Base-by-base conservation (phyloP, 2,329 filamentous ascomycete species). In the Scedosporium dehoogii region DNA sequence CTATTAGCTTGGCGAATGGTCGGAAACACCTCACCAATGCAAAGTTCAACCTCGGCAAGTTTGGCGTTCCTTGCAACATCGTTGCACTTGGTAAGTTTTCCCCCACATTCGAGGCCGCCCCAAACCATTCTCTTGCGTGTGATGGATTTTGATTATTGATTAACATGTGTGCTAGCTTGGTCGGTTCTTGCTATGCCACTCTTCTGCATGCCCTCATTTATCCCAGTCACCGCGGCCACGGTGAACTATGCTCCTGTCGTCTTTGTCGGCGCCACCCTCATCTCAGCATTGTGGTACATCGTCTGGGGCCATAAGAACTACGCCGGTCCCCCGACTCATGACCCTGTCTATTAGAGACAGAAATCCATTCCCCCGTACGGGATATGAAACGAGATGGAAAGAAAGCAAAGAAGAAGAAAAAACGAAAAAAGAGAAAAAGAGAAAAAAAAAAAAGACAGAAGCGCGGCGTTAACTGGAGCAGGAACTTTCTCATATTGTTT, bases 231-330 rank as follows among this genome's bases (percentile, higher is more conserved):
- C 0, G 73, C 80, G 5, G 70, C 74, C 18, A 80, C 77, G 46
- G 87, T 90, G 78, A 91, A 91, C 78, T 91, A 90, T 72, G 88
- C 87, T 1, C 85, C 85, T 14, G 88, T 86, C 41, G 88, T 91
- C n/a, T 90, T 91, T 67, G 81, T 87, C 27, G 85, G 79, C 4
- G 87, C 89, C 65, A 80, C 83, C 62, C 58, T 77, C 46, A 79
- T 90, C 63, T 83, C 88, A 1, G 79, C 78, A 9, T 72, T 75
- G 6, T 91, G 87, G 87, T 91, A 91, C 75, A 76, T 84, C 67
- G 78, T 79, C 60, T 89, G 86, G 85, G 88, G 88, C 41, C 81
- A 83, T 73, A 83, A 85, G 74, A 84, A 90, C 73, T 89, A 89
- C 73, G 77, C 78, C 56, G 86, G 86, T 16, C 86, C 85, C 1